Evolutionary conservation across 108 stramenopile species (phyloP).

Genomic region (Cyclotella cryptica): DNA sequence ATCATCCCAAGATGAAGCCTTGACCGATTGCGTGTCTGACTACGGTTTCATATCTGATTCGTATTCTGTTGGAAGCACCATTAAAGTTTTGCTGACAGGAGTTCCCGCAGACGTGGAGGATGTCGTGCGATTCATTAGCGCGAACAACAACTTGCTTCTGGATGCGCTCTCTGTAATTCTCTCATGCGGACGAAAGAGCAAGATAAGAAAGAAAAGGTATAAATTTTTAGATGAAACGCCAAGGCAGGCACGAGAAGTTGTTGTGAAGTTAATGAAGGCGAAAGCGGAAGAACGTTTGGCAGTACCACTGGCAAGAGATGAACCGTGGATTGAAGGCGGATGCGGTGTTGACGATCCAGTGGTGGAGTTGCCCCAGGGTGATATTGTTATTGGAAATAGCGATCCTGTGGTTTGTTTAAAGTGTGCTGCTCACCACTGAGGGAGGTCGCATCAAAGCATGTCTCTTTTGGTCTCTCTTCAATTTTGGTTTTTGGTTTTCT

Average conservation of each 20-base stretch:
- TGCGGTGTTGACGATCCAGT: slow-evolving; percentile 31
- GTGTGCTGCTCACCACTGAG: slow-evolving; percentile 38
- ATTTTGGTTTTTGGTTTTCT: too few relatives aligned
- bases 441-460: too few relatives aligned
- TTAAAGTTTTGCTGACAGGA: slow-evolving; percentile 78
- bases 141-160: slow-evolving; percentile 11
- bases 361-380: slow-evolving; percentile 61
- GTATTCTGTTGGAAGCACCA: slow-evolving; percentile 81
- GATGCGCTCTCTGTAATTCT: slow-evolving; percentile 26
- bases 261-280: slow-evolving; percentile 63
- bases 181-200: slow-evolving; percentile 32
- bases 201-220: slow-evolving; percentile 33
- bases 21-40: slow-evolving; percentile 80
- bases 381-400: slow-evolving; percentile 63
- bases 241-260: slow-evolving; percentile 66
- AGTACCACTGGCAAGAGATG: slow-evolving; percentile 76
- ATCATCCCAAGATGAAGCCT: slow-evolving; percentile 26
- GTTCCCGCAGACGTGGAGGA: slow-evolving; percentile 71
- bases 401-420: slow-evolving; percentile 75
- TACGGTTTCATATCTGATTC: slow-evolving; percentile 89
- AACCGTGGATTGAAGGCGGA: slow-evolving; percentile 80
- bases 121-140: slow-evolving; percentile 37
- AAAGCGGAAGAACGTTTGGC: slow-evolving; percentile 78
- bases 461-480: too few relatives aligned
- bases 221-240: slow-evolving; percentile 64